phyloP scores from a whole-genome alignment of 306 rosid species.

The Cucurbita maxima region DNA sequence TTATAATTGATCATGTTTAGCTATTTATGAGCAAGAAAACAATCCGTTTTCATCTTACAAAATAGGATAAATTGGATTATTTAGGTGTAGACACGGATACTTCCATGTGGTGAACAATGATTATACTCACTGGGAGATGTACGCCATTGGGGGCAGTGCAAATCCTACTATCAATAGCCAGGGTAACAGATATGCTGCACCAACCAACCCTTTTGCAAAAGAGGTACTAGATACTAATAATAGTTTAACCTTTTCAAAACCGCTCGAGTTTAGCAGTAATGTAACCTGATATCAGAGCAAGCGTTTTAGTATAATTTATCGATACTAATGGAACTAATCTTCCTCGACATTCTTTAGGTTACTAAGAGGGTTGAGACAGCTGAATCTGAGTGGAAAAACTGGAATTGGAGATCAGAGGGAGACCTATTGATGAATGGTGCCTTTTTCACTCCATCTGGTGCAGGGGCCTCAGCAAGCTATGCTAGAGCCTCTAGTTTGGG shows the following conservation, averaged over 20 bases:
- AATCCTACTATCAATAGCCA: constrained; percentile 94
- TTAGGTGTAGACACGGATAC: constrained; percentile 94
- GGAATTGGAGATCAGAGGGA: constrained; percentile 99
- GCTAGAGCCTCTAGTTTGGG: constrained; percentile 99
- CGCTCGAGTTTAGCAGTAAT: background rate
- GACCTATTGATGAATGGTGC: constrained; percentile 79
- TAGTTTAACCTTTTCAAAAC: too few relatives aligned
- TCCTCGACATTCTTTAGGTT: constrained; percentile 24
- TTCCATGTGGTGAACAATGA: constrained; percentile 99
- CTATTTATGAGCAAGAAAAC: background rate
- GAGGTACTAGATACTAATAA: constrained; percentile 37
- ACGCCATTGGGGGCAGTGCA: constrained; percentile 97
- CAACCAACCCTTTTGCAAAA: constrained; percentile 67
- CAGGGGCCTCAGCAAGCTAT: constrained; percentile 91
- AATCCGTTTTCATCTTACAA: background rate
- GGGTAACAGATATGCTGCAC: constrained; percentile 94
- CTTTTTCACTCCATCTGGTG: constrained; percentile 87
- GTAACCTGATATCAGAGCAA: background rate
- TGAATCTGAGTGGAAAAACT: constrained; percentile 40
- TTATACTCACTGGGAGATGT: constrained; percentile 99
- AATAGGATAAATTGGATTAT: constrained; percentile 11
- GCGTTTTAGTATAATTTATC: background rate
- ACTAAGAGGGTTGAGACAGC: constrained; percentile 92
- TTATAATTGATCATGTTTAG: background rate
- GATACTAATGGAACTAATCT: background rate